These are phyloP conservation scores for Hypoxylon sp. DNA, from an alignment of 2,329 filamentous ascomycete species.

Conservation along the genomic window DNA sequence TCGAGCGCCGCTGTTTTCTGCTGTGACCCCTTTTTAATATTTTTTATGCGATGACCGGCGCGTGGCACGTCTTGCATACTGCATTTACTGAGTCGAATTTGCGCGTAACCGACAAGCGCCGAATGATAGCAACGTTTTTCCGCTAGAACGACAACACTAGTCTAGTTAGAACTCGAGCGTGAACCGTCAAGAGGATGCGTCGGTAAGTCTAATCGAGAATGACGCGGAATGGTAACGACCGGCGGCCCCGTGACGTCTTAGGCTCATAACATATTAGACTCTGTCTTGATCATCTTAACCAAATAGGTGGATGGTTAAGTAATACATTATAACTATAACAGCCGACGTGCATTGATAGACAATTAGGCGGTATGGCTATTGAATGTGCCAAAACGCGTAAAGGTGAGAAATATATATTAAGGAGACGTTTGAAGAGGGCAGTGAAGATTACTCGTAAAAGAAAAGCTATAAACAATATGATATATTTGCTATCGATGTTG, in stretches of 20 bases:
- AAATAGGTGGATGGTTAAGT: not conserved
- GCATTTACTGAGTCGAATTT: conserved; percentile 13
- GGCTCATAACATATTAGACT: conserved; percentile 13
- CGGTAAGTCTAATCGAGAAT: conserved; percentile 30
- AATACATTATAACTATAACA: not conserved
- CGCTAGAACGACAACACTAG: not conserved
- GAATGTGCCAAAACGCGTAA: not conserved
- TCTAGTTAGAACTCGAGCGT: conserved; percentile 8
- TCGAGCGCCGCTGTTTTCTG: conserved; percentile 35
- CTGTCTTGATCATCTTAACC: conserved; percentile 14
- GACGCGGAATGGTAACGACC: conserved; percentile 20
- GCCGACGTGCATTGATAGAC: conserved; percentile 12
- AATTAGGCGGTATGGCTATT: conserved; percentile 19
- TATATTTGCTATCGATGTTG: conserved; percentile 25
- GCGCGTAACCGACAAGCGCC: conserved; percentile 24
- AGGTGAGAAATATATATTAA: conserved; percentile 10
- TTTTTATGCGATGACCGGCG: conserved; percentile 30
- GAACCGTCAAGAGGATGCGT: conserved; percentile 5
- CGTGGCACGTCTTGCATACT: conserved; percentile 13
- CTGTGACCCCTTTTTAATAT: conserved; percentile 31
- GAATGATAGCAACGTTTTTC: conserved; percentile 12
- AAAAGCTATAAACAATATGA: conserved; percentile 21
- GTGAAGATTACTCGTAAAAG: conserved; percentile 3
- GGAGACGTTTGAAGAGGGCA: conserved; percentile 7
- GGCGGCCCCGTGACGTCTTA: conserved; percentile 29